Evolutionary conservation across 805 yeast species (phyloP), one percentile per base, ranked within the genome.

Genomic region (Saccharomyces kudriavzevii): DNA sequence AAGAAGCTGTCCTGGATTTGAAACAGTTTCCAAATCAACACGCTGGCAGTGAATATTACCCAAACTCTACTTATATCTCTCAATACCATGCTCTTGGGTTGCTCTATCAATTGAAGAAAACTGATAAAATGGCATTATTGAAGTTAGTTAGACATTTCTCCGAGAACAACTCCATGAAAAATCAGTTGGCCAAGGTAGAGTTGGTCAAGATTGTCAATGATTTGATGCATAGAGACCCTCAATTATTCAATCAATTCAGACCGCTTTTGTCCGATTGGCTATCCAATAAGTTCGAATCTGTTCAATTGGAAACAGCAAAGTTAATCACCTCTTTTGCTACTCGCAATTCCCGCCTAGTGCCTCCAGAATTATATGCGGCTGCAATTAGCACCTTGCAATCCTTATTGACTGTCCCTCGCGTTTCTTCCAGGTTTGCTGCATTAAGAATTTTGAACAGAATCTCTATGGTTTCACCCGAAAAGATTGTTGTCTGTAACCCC

Each of bases 31-130:
- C 79, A 48, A 67, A 71, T 11, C 56, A 54, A 29, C 71, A 74
- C 26, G 66, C 67, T 20, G 67, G 66, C 25, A 65, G 66, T 5
- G 71, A 66, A 48, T 80, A 75, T 60, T 84, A 81, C 63, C 86
- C 92, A 50, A 75, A 82, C 17, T 83, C 92, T 47, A 82, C 95
- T 22, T 83, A 79, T 70, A 85, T 89, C 77, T 80, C 96, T 55
- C 98, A 94, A 75, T 94, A 92, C 73, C 98, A 94, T 70, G 97
- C 99, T 2, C 76, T 94, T 60, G 97, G 97, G 25, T 78, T 94
- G 62, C 74, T 95, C 61, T 91, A 90, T 69, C 87, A 87, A 62
- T 78, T 94, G 70, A 83, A 95, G 69, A 85, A 85, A 64, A 96
- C 87, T 69, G 99, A 94, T 68, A 85, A 87, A 62, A 89, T 94